phyloP scores from a whole-genome alignment of 2,329 filamentous ascomycete genomes.

The Chaetomium globosum region DNA sequence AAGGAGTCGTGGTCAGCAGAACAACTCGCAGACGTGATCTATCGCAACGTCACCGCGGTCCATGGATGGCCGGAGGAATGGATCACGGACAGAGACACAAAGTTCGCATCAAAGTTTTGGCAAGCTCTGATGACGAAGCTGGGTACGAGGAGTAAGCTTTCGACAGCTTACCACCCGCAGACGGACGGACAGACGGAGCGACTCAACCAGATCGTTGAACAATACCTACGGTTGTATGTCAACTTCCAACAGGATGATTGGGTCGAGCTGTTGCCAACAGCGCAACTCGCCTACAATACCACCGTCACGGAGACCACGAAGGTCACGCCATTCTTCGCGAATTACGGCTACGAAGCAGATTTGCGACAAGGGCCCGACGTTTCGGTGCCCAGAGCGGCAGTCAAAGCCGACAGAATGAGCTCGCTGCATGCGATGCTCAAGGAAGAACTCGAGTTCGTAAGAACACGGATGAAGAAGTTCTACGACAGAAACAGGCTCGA shows the following conservation, averaged over 20 bases:
- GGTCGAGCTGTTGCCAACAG: conserved; percentile 20
- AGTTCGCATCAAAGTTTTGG: conserved; percentile 1
- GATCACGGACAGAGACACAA: background rate
- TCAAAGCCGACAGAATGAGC: background rate
- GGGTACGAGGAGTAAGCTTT: conserved; percentile 22
- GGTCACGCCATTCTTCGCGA: conserved; percentile 26
- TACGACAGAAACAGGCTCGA: background rate
- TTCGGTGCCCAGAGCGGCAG: background rate
- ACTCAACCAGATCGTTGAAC: conserved; percentile 18
- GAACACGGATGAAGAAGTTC: background rate
- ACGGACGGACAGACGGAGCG: conserved; percentile 20
- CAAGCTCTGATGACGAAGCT: conserved; percentile 2
- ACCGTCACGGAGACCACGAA: conserved; percentile 24
- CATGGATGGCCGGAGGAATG: background rate
- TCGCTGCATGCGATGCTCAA: background rate
- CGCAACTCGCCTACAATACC: conserved; percentile 13
- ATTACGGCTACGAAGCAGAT: background rate
- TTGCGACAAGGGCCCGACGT: background rate
- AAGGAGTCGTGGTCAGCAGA: background rate
- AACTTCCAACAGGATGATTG: conserved; percentile 22
- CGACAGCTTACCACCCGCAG: conserved; percentile 21
- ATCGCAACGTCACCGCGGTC: background rate
- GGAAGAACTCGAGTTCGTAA: background rate
- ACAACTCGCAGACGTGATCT: background rate
- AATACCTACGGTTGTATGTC: conserved; percentile 28